These are phyloP conservation scores for Kurtzmaniella natalensis DNA, from an alignment of 1,139 yeast genomes.

Conservation along the genomic window DNA sequence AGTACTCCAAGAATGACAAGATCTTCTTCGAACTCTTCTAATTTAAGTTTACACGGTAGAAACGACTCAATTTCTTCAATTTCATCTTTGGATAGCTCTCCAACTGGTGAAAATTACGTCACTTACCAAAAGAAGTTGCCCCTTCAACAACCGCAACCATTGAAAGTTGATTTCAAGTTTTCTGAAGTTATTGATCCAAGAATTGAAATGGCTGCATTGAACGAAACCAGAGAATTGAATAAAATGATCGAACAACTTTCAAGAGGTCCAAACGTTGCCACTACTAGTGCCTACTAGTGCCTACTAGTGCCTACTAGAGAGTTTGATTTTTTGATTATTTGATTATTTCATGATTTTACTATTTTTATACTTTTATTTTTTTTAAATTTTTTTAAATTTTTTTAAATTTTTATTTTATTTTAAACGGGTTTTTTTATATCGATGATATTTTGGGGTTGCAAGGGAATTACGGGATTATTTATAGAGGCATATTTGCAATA, in stretches of 20 bases:
- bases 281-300: slow-evolving; percentile 1
- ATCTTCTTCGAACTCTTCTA: slow-evolving; percentile 5
- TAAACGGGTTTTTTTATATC: too few species aligned
- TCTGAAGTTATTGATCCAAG: slow-evolving; percentile 28
- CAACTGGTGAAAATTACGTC: too few species aligned
- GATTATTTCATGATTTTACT: too few species aligned
- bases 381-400: too few species aligned
- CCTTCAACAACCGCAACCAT: background rate
- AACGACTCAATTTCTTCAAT: slow-evolving; percentile 25
- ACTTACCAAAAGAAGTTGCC: slow-evolving; percentile 4
- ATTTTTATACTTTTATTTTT: too few species aligned
- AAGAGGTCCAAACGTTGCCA: slow-evolving; percentile 7
- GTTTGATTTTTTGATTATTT: too few species aligned
- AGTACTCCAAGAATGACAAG: slow-evolving; percentile 5
- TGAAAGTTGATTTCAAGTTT: slow-evolving; percentile 2
- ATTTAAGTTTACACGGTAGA: slow-evolving; percentile 11
- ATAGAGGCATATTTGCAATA: too few species aligned
- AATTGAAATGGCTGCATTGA: slow-evolving; percentile 38
- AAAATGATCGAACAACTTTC: slow-evolving; percentile 25
- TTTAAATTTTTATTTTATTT: too few species aligned
- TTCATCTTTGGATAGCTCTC: slow-evolving; percentile 14
- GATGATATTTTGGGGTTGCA: too few species aligned
- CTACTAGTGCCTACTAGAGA: slow-evolving; percentile 3
- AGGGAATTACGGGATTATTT: too few species aligned
- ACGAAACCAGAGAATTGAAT: slow-evolving; percentile 38